These are phyloP conservation scores for Fusarium sarcochroum DNA, from an alignment of 2,329 filamentous ascomycete genomes.

Conservation along the genomic window DNA sequence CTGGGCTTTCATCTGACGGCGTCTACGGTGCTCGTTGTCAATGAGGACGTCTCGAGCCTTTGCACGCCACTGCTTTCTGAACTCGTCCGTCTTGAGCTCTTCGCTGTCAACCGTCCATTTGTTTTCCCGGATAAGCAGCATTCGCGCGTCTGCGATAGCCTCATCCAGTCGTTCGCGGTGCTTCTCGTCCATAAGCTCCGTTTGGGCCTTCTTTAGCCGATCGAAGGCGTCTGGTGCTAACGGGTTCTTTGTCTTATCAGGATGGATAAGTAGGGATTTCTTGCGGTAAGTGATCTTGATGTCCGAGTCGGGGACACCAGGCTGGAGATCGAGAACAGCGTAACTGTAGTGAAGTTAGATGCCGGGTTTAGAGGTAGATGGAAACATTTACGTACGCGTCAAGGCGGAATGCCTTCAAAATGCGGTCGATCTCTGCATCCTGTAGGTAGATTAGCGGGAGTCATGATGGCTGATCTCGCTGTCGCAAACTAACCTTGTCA, in stretches of 20 bases:
- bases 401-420: conserved; percentile 87
- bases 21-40: conserved; percentile 88
- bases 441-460: conserved; percentile 55
- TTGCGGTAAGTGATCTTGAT: conserved; percentile 96
- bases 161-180: conserved; percentile 89
- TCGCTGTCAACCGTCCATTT: conserved; percentile 92
- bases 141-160: conserved; percentile 94
- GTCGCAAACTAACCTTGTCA: conserved; percentile 75
- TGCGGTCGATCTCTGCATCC: conserved; percentile 97
- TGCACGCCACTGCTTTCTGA: conserved; percentile 87
- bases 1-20: conserved; percentile 90
- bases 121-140: conserved; percentile 92
- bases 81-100: conserved; percentile 87
- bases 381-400: conserved; percentile 63
- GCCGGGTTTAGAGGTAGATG: background rate
- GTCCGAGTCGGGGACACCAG: conserved; percentile 93
- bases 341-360: conserved; percentile 70
- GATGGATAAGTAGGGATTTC: conserved; percentile 99
- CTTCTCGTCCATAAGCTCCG: conserved; percentile 93
- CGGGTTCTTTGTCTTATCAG: conserved; percentile 95
- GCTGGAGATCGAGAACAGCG: conserved; percentile 94
- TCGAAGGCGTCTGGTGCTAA: conserved; percentile 96
- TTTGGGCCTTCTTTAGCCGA: conserved; percentile 94
- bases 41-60: conserved; percentile 92
- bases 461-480: conserved; percentile 32